Evolutionary conservation across 2,329 filamentous ascomycete species (phyloP).

Genomic region (Diatrype stigma): DNA sequence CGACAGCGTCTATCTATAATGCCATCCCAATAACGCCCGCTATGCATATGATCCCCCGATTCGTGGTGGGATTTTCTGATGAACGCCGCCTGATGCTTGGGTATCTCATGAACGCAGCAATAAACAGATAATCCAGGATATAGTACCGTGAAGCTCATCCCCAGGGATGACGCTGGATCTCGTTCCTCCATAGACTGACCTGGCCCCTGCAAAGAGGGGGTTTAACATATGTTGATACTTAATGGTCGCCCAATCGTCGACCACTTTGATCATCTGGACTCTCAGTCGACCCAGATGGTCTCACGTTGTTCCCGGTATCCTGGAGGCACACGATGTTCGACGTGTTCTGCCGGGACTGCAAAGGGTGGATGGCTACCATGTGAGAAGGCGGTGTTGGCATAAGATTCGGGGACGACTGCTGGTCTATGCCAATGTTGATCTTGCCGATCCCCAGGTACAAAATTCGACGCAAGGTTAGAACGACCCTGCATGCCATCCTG

Average conservation of each 20-base stretch:
- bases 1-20: background rate
- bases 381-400: constrained; percentile 10
- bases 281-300: constrained; percentile 21
- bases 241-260: background rate
- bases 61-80: background rate
- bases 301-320: constrained; percentile 13
- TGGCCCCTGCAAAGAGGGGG: constrained; percentile 3
- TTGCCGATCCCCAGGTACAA: background rate
- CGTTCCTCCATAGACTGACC: constrained; percentile 2
- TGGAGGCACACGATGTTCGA: constrained; percentile 11
- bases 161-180: constrained; percentile 1
- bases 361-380: constrained; percentile 11
- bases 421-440: constrained; percentile 4
- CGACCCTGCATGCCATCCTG: background rate
- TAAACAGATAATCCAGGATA: background rate
- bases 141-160: background rate
- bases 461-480: background rate
- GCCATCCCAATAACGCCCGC: background rate
- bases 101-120: constrained; percentile 14
- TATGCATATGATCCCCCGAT: background rate
- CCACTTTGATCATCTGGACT: background rate
- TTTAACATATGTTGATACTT: background rate
- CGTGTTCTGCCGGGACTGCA: constrained; percentile 14
- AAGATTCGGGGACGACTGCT: constrained; percentile 5
- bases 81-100: constrained; percentile 9